phyloP scores from a whole-genome alignment of 768 basidiomycete genomes.

The Plicaturopsis crispa region DNA sequence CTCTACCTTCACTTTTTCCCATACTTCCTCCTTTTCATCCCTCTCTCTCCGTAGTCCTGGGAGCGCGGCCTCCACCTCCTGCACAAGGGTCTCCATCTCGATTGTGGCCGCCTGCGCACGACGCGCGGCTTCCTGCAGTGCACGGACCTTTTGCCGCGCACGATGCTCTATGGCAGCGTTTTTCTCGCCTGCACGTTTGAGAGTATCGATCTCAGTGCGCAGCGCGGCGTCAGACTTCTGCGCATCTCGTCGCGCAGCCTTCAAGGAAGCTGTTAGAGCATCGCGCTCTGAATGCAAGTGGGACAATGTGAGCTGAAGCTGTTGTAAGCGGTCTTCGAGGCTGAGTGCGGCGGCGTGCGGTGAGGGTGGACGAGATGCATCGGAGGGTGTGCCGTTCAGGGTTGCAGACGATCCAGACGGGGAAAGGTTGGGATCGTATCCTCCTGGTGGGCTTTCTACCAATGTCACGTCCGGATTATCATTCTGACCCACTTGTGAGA shows the following conservation, averaged over 20 bases:
- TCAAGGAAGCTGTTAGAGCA: slow-evolving; percentile 59
- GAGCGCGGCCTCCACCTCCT: slow-evolving; percentile 37
- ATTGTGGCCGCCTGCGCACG: slow-evolving; percentile 54
- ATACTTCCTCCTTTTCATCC: slow-evolving; percentile 33
- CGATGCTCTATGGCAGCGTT: slow-evolving; percentile 65
- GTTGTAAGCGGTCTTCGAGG: slow-evolving; percentile 57
- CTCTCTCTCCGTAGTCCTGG: slow-evolving; percentile 31
- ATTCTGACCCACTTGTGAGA: too few relatives aligned
- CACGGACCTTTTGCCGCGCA: slow-evolving; percentile 80
- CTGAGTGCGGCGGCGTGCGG: slow-evolving; percentile 31
- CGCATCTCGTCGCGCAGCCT: slow-evolving; percentile 69
- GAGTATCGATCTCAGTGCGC: slow-evolving; percentile 75
- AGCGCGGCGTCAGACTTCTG: slow-evolving; percentile 80
- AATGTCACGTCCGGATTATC: background rate
- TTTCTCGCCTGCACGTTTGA: slow-evolving; percentile 81
- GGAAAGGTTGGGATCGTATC: slow-evolving; percentile 2
- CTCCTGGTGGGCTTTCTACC: background rate
- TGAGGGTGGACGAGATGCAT: slow-evolving; percentile 14
- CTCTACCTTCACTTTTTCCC: slow-evolving; percentile 30
- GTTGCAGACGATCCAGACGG: slow-evolving; percentile 9
- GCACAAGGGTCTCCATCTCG: slow-evolving; percentile 36
- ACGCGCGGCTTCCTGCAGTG: slow-evolving; percentile 84
- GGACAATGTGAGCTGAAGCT: slow-evolving; percentile 63
- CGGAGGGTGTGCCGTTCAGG: slow-evolving; percentile 8
- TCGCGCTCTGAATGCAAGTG: slow-evolving; percentile 61